Base-by-base conservation (phyloP, 2,329 filamentous ascomycete species). In the Cylindrodendrum hubeiense region DNA sequence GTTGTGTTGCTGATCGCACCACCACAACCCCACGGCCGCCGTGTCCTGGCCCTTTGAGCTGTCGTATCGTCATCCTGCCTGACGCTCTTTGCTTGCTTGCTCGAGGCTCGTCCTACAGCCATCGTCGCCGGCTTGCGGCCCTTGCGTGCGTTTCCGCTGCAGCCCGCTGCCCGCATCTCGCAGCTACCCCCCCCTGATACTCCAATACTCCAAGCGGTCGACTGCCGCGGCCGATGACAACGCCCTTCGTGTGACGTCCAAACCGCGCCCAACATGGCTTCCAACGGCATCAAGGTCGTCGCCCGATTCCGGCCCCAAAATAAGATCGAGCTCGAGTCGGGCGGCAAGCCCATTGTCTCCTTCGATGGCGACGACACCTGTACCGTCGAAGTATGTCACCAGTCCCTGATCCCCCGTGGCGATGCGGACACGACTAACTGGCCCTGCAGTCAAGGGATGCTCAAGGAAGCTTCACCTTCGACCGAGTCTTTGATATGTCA, bases 261-360 rank as follows among this genome's bases (percentile, higher is more conserved):
- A 49, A 54, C 64, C 26, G 54, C 69, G 66, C 63, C 66, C 71
- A 74, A 74, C 79, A 87, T 86, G 79, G 83, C 84, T 80, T 83
- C 84, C 75, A 89, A 90, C 78, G 90, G 85, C 77, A 91, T 92
- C 85, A 91, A 88, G 93, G 96, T 99, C 80, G 95, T 99, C 80
- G 95, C 95, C 85, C 93, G 96, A 77, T 99, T 99, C 84, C 90
- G 96, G 79, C 96, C 96, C 75, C 95, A 98, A 84, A 99, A 99
- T 86, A 94, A 93, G 84, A 83, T 96, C 81, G 96, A 99, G 85
- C 87, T 97, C 78, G 90, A 91, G 67, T 95, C 92, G 77, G 94
- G 94, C 80, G 95, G 95, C 80, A 91, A 96, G 82, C 93, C 95
- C 68, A 95, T 99, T 73, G 96, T 99, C 69, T 84, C 87, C 53